Evolutionary conservation across 495 filamentous ascomycete genomes (phyloP).

Genomic region (Penicillium goetzii): DNA sequence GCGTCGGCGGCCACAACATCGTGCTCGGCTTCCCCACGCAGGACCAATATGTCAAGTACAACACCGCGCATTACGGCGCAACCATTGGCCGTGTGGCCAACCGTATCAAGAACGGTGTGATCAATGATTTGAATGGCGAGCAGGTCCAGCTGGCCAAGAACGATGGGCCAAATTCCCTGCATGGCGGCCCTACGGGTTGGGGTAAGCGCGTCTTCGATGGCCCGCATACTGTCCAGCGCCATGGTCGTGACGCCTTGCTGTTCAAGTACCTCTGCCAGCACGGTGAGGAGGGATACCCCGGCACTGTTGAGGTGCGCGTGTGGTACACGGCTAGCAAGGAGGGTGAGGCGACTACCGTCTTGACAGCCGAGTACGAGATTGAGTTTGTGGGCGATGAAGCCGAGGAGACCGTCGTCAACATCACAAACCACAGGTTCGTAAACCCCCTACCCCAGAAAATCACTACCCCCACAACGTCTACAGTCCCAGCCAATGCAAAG

Average conservation of each 20-base stretch:
- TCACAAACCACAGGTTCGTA: constrained; percentile 91
- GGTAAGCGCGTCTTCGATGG: constrained; percentile 82
- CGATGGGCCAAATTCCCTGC: constrained; percentile 76
- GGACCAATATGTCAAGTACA: constrained; percentile 71
- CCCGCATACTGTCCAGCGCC: constrained; percentile 62
- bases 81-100: constrained; percentile 94
- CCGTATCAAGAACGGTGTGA: constrained; percentile 72
- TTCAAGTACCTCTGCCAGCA: constrained; percentile 75
- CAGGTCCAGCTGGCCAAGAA: constrained; percentile 71
- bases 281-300: constrained; percentile 85
- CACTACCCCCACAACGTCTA: not conserved
- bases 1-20: constrained; percentile 76
- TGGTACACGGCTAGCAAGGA: constrained; percentile 78
- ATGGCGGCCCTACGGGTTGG: constrained; percentile 84
- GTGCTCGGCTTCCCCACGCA: constrained; percentile 80
- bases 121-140: constrained; percentile 73
- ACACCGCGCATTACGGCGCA: constrained; percentile 82
- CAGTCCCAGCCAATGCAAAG: not conserved
- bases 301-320: constrained; percentile 75
- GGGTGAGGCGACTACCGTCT: constrained; percentile 57
- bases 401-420: constrained; percentile 84
- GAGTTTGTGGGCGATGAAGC: constrained; percentile 74
- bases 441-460: too few species aligned
- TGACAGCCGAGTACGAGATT: constrained; percentile 88
- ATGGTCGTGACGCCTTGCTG: constrained; percentile 74